phyloP scores from a whole-genome alignment of 176 grass and related monocot species.

The Pharus latifolius region DNA sequence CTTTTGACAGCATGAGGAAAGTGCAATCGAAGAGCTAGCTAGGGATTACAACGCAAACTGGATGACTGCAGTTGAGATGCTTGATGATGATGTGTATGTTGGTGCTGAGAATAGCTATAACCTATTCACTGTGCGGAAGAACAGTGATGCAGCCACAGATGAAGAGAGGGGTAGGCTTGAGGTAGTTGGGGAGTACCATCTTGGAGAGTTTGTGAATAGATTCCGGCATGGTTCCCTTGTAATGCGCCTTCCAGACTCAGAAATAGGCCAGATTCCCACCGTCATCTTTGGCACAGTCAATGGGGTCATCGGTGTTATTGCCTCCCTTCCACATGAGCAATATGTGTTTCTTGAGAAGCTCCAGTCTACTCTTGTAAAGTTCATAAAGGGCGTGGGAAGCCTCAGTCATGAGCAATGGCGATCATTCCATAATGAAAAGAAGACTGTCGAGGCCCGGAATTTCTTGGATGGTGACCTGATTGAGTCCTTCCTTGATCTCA shows the following conservation, averaged over 20 bases:
- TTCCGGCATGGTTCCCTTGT: slow-evolving; percentile 81
- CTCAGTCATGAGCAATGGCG: slow-evolving; percentile 88
- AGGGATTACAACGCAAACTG: slow-evolving; percentile 91
- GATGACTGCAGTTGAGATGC: slow-evolving; percentile 94
- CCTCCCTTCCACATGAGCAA: slow-evolving; percentile 71
- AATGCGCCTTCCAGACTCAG: slow-evolving; percentile 65
- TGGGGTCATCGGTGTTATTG: slow-evolving; percentile 80
- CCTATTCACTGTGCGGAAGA: slow-evolving; percentile 79
- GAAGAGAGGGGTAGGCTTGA: slow-evolving; percentile 77
- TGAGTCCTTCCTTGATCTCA: slow-evolving; percentile 85
- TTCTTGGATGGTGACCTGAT: slow-evolving; percentile 93
- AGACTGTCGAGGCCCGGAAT: slow-evolving; percentile 39
- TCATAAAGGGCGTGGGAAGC: slow-evolving; percentile 78
- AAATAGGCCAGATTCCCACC: slow-evolving; percentile 59
- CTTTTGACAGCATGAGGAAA: slow-evolving; percentile 64
- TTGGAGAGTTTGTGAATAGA: slow-evolving; percentile 81
- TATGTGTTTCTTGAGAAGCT: slow-evolving; percentile 83
- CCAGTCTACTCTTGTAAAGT: slow-evolving; percentile 60
- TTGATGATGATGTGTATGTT: slow-evolving; percentile 82
- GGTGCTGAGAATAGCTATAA: slow-evolving; percentile 92
- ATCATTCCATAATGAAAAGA: slow-evolving; percentile 81
- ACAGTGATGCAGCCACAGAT: slow-evolving; percentile 92
- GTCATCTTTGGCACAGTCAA: slow-evolving; percentile 89
- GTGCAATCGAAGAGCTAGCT: slow-evolving; percentile 72
- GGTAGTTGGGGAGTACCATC: slow-evolving; percentile 84